Evolutionary conservation across 345 rosid genomes (phyloP), one percentile per base, ranked within the genome.

Genomic region (Sonneratia alba): DNA sequence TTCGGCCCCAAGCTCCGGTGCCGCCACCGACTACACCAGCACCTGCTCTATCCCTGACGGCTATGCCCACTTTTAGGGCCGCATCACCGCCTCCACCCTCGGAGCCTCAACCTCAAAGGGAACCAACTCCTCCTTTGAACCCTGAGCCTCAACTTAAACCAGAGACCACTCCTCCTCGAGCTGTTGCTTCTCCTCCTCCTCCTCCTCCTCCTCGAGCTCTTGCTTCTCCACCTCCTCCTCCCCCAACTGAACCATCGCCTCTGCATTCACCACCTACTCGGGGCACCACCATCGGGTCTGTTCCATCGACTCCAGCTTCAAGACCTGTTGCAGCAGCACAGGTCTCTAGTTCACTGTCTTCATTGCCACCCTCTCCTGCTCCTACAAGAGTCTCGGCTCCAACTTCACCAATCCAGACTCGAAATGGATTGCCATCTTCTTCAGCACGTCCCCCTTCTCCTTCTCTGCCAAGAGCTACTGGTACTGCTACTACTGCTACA

Each of bases 321-420:
- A 74, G 59, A 64, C 56, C 79, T 38, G 47, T 72, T 16, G 72
- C 65, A 4, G 74, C 72, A 21, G 78, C 87, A 66, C 34, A 22
- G 66, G 11, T 84, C 97, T 47, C 87, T 83, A 21, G 73, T 71
- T 22, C 70, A 78, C 24, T 77, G 21, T 38, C 75, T 10, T 40
- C 82, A 18, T 48, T 75, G 64, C 74, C 75, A 24, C 57, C 73
- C 38, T 77, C 78, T 32, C 76, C 81, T 15, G 71, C 70, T 45
- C 66, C 66, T 24, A 62, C 38, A 3, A 62, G 66, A 62, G 38
- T 34, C 27, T 62, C 66, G 19, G 66, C 38, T 27, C 66, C 66
- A 12, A 32, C 36, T 15, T 27, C 66, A 62, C 66, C 66, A 11
- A 13, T 62, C 9, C 37, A 62, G 38, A 12, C 37, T 32, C 66